Base-by-base conservation (phyloP, 768 basidiomycete genomes). In the Leccinum ochraceum region DNA sequence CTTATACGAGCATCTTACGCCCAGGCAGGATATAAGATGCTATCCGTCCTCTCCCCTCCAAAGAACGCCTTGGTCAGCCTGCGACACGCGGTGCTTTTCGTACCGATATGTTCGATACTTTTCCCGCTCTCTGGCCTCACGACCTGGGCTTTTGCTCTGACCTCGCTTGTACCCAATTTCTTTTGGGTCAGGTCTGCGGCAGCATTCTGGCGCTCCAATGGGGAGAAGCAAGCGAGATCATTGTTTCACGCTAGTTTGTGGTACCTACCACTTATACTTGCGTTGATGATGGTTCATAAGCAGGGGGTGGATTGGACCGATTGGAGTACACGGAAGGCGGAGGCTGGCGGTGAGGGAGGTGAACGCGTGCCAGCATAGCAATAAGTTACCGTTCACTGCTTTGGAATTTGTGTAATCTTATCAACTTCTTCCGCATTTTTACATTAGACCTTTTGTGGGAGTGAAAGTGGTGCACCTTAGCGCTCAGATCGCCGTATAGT, bases 271-370 rank as follows among this genome's bases (percentile, higher is more conserved):
- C 88, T 90, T 6, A 79, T 98, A 6, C 79, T 98, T 62, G 94
- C 87, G 3, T 78, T 98, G 65, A 94, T 95, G 91, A 94, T 99
- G 92, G 78, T 90, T 57, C 94, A 96, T 75, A 98, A 98, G 77
- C 86, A 88, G 67, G 90, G 90, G 1, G 78, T 90, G 66, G 86
- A 89, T 64, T 94, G 92, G 92, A 66, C 79, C 26, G 76, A 83
- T 50, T 89, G 87, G 87, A 32, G 54, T 3, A 28, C 51, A 16
- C 24, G 17, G 10, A 60, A 58, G 22, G 48, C 17, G 22, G 28
- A 6, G 8, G 42, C 49, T 32, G 13, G 24, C 13, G 16, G 17
- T 20, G 49, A 61, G 34, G 53, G 5, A n/a, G 34, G 49, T 16
- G 34, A 60, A 53, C 13, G 39, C 24, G 57, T 13, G 11, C 10